Base-by-base conservation (phyloP, 306 rosid genomes). In the Ziziphus jujuba region DNA sequence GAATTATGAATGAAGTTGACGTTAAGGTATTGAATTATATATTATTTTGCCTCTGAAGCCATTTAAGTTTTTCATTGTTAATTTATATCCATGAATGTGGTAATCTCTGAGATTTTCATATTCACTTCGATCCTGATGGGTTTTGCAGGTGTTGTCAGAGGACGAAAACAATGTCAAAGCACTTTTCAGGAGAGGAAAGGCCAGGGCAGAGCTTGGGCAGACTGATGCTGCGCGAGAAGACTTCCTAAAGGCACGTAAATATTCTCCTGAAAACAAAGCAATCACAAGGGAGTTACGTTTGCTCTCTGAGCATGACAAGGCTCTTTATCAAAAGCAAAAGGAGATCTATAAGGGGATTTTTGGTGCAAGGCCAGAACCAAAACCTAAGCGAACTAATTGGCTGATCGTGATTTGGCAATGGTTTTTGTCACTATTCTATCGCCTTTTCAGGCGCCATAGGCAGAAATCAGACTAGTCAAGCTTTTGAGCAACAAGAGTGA, bases 261-360 rank as follows among this genome's bases (percentile, higher is more conserved):
- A 61, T 59, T 87, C 83, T 21, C 96, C 97, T 1, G 79, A 84
- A 50, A 96, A 93, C 78, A 88, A 90, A 82, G 90, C 91, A 22
- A 90, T 93, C 60, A 74, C 84, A 9, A 90, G 72, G 80, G 98
- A 90, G 84, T 71, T 93, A 59, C 84, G 78, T 45, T 63, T 83
- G 62, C 89, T 91, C 69, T 89, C 88, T 51, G 91, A 88, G 59
- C 93, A 88, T 48, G 95, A 90, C 80, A 88, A 84, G 82, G 91
- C 87, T 72, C 56, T 90, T 71, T 86, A 93, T 72, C 91, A 88
- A 81, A 93, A 90, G 91, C 98, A 90, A 66, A 93, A 84, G 74
- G 97, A 90, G 85, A 81, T 93, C 61, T 90, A 93, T 61, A 93
- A 86, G 79, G 98, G 98, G 43, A 85, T 93, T 55, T 90, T 93